These are phyloP conservation scores for Elaeagnus macrophylla DNA, from an alignment of 306 rosid genomes.

Conservation along the genomic window DNA sequence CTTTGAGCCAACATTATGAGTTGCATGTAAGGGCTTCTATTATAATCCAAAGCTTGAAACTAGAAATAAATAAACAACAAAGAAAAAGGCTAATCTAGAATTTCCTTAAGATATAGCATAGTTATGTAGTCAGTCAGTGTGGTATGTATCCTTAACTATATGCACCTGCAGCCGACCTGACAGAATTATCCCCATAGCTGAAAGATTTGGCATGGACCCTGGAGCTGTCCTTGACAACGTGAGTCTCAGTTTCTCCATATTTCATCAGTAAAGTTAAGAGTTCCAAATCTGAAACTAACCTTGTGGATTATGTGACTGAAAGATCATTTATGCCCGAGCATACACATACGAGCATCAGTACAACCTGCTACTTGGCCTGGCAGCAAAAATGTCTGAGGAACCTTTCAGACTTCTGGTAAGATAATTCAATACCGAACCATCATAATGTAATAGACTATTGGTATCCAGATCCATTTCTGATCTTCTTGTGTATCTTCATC, in stretches of 20 bases:
- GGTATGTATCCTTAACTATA: conserved; percentile 20
- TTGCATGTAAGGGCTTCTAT: not conserved
- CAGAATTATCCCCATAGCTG: conserved; percentile 82
- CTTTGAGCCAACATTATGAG: not conserved
- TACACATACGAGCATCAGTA: conserved; percentile 90
- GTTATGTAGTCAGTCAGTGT: too few species aligned
- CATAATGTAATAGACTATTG: not conserved
- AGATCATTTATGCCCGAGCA: conserved; percentile 97
- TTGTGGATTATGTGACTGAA: conserved; percentile 16
- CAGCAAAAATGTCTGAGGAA: conserved; percentile 95
- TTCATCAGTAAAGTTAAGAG: not conserved
- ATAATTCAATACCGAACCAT: conserved; percentile 3
- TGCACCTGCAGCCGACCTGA: conserved; percentile 73
- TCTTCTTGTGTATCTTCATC: conserved; percentile 6
- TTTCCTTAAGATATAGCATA: too few species aligned
- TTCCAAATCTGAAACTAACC: conserved; percentile 13
- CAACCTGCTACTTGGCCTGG: conserved; percentile 84
- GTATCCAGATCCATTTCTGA: conserved; percentile 14
- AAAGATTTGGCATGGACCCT: conserved; percentile 96
- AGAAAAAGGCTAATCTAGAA: too few species aligned
- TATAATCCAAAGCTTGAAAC: too few species aligned
- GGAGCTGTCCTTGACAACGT: conserved; percentile 94
- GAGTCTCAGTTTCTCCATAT: conserved; percentile 19
- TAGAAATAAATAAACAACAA: too few species aligned
- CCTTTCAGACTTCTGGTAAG: conserved; percentile 95